These are phyloP conservation scores for Hypholoma sublateritium DNA, from an alignment of 768 basidiomycete species.

Conservation along the genomic window DNA sequence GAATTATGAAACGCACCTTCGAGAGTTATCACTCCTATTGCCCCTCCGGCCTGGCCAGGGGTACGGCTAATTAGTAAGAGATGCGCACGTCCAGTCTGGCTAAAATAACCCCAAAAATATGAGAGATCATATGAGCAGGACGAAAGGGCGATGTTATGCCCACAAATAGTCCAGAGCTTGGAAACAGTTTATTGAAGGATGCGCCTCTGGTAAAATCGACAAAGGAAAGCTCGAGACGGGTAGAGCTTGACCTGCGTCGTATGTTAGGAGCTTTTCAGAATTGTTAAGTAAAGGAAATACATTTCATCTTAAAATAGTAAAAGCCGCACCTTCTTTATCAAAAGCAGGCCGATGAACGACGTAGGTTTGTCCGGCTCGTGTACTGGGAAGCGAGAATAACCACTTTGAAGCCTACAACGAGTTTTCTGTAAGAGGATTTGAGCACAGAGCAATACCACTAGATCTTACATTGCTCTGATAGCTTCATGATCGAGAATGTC, in stretches of 20 bases:
- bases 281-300: neutral
- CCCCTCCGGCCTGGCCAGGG: conserved; percentile 82
- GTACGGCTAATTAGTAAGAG: conserved; percentile 82
- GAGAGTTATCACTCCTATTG: conserved; percentile 86
- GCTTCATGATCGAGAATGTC: conserved; percentile 75
- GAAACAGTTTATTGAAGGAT: conserved; percentile 88
- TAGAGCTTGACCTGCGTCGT: conserved; percentile 76
- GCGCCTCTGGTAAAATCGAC: conserved; percentile 87
- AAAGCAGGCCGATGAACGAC: conserved; percentile 77
- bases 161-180: conserved; percentile 94
- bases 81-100: conserved; percentile 95
- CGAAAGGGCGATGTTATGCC: conserved; percentile 10
- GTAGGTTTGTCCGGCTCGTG: conserved; percentile 69
- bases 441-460: neutral
- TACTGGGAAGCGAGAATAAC: conserved; percentile 92
- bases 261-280: conserved; percentile 66
- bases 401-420: conserved; percentile 55
- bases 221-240: conserved; percentile 77
- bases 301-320: conserved; percentile 4
- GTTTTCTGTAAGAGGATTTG: neutral
- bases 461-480: conserved; percentile 66
- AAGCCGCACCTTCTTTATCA: conserved; percentile 62
- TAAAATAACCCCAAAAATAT: conserved; percentile 19
- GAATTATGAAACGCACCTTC: conserved; percentile 50
- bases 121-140: no score